Conservation (phyloP, 179 eudicot genomes). For the Camellia oleifera region DNA sequence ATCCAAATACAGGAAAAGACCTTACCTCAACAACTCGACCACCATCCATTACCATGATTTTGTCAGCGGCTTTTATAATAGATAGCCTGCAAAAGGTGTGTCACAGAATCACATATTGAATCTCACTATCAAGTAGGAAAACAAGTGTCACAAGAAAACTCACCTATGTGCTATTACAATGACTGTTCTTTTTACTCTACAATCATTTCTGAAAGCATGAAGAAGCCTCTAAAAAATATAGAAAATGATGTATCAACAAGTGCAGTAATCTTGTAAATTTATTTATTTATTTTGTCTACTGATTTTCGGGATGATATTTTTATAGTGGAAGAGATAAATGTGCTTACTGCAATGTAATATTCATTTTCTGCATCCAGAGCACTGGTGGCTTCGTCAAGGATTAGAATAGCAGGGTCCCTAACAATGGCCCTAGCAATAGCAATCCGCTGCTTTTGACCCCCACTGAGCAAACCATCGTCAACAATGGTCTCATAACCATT, state of each 20-base stretch:
- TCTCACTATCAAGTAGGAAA: not conserved
- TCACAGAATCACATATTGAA: not conserved
- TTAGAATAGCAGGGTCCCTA: constrained; percentile 40
- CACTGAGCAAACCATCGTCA: constrained; percentile 43
- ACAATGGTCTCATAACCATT: constrained; percentile 42
- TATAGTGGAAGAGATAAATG: not conserved
- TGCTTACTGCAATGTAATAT: constrained; percentile 34
- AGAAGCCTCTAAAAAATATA: constrained; percentile 35
- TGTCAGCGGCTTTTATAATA: constrained; percentile 48
- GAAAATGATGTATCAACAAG: not conserved
- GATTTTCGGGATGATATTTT: not conserved
- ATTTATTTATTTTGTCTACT: not conserved
- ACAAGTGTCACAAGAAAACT: constrained; percentile 9
- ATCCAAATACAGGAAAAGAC: too few relatives aligned
- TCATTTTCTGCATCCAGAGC: constrained; percentile 56
- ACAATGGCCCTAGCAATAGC: constrained; percentile 54
- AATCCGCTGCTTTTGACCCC: constrained; percentile 56
- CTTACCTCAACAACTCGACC: too few relatives aligned
- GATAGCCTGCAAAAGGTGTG: constrained; percentile 36
- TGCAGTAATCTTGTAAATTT: not conserved
- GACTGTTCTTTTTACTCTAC: constrained; percentile 31
- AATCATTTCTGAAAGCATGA: constrained; percentile 29
- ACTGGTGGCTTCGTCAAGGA: constrained; percentile 52
- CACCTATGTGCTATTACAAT: constrained; percentile 56
- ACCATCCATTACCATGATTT: constrained; percentile 47